Base-by-base conservation (phyloP, 371 early-diverging fungal species). In the Actinomucor elegans region DNA sequence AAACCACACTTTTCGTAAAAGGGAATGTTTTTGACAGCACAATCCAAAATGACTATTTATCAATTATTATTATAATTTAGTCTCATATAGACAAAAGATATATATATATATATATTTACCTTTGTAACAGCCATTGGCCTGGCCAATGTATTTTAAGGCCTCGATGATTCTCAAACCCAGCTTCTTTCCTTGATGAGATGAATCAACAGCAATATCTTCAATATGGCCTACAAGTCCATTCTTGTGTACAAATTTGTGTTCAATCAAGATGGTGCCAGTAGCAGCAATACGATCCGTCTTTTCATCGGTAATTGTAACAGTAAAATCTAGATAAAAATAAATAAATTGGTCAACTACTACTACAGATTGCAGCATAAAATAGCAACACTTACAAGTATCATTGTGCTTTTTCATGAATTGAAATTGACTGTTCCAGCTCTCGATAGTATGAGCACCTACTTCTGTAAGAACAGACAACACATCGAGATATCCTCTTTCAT, bases 191-290 rank as follows among this genome's bases (percentile, higher is more conserved):
- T 96, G 96, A 64, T 94, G 90, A 12, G 88, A 86, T 51, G 86
- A 80, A 53, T 90, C 87, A 11, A 97, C 95, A 27, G 96, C 98
- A 63, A 99, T 96, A 63, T 98, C 98, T 71, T 91, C 89, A 54
- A 92, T 92, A 47, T 92, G 91, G 4, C 88, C 97, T 6, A 85
- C 86, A 28, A 88, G 67, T 10, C 94, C 98, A 59, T 89, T 89
- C 47, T 80, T 74, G 49, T 94, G 89, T 10, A 97, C 85, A 62
- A 99, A 96, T 78, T 99, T 99, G 52, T 91, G 89, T 71, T 99
- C 99, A 20, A 96, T 84, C 34, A 99, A 68, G 38, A 99, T 74
- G 14, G 98, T 96, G 20, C 98, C 99, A 15, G 92, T 87, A 15
- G 93, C 99, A 24, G 93, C 92, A 38, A 99, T 83, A n/a, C 69